phyloP scores from a whole-genome alignment of 1,284 basidiomycete species.

The Sporisorium scitamineum region DNA sequence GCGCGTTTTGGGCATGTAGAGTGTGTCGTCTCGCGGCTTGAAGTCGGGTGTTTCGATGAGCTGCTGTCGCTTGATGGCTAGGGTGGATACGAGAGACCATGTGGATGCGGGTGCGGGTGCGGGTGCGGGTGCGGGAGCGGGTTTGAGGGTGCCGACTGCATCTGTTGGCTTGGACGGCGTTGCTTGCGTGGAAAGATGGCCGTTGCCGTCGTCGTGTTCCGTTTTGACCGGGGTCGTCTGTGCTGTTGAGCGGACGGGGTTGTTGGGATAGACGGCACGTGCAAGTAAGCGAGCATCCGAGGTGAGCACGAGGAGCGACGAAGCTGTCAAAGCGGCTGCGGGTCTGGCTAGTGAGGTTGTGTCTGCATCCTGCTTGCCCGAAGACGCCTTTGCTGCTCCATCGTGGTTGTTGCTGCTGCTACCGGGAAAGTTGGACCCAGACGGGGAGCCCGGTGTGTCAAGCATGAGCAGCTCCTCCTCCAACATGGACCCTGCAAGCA shows the following conservation, averaged over 20 bases:
- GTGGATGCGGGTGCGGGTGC: conserved; percentile 6
- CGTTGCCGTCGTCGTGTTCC: conserved; percentile 14
- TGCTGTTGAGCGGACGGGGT: neutral
- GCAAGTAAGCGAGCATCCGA: conserved; percentile 14
- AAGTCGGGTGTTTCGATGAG: conserved; percentile 63
- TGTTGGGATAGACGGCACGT: conserved; percentile 23
- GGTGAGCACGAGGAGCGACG: conserved; percentile 34
- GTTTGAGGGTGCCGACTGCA: conserved; percentile 1
- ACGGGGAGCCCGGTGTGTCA: conserved; percentile 25
- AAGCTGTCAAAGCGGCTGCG: conserved; percentile 9
- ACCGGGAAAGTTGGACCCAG: conserved; percentile 6
- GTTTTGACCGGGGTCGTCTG: conserved; percentile 13
- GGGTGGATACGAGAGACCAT: conserved; percentile 26
- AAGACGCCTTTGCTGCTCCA: neutral
- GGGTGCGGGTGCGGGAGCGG: no score
- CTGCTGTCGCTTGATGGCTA: conserved; percentile 42
- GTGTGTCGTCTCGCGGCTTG: conserved; percentile 50
- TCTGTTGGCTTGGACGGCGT: conserved; percentile 2
- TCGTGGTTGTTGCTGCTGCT: neutral
- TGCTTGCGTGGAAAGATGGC: neutral
- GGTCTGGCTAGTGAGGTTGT: neutral
- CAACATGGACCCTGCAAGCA: conserved; percentile 51
- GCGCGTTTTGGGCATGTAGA: conserved; percentile 59
- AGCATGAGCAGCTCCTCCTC: conserved; percentile 55
- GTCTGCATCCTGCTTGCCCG: conserved; percentile 3